These are phyloP conservation scores for Russula abietina DNA, from an alignment of 768 basidiomycete species.

Conservation along the genomic window DNA sequence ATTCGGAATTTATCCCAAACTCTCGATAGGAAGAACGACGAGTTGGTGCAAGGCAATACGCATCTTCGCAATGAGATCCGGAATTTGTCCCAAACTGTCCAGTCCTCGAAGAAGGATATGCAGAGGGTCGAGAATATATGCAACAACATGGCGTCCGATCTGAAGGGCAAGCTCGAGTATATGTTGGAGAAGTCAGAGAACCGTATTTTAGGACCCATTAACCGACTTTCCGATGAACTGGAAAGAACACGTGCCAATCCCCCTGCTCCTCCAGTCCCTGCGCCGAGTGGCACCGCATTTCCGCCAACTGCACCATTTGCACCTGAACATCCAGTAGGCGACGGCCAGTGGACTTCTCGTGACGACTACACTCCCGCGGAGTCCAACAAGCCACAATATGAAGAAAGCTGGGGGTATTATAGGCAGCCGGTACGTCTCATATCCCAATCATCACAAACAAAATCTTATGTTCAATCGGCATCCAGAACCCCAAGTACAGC, in stretches of 20 bases:
- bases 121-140: slow-evolving; percentile 12
- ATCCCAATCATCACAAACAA: background rate
- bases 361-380: background rate
- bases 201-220: slow-evolving; percentile 8
- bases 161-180: slow-evolving; percentile 9
- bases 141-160: background rate
- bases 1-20: background rate
- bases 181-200: slow-evolving; percentile 10
- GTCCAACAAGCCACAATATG: slow-evolving; percentile 3
- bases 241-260: slow-evolving; percentile 4
- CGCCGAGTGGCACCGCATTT: background rate
- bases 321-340: background rate
- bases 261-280: background rate
- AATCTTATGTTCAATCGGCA: background rate
- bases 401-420: slow-evolving; percentile 1
- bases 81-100: background rate
- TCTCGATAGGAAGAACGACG: slow-evolving; percentile 1
- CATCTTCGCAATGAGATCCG: slow-evolving; percentile 3
- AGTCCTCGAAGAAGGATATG: slow-evolving; percentile 14
- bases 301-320: background rate
- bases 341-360: background rate
- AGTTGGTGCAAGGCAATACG: background rate
- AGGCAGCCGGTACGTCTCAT: slow-evolving; percentile 10
- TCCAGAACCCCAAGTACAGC: background rate
- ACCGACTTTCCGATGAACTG: slow-evolving; percentile 16